Evolutionary conservation across 140 eudicot species (phyloP).

Genomic region (Bidens hawaiensis): DNA sequence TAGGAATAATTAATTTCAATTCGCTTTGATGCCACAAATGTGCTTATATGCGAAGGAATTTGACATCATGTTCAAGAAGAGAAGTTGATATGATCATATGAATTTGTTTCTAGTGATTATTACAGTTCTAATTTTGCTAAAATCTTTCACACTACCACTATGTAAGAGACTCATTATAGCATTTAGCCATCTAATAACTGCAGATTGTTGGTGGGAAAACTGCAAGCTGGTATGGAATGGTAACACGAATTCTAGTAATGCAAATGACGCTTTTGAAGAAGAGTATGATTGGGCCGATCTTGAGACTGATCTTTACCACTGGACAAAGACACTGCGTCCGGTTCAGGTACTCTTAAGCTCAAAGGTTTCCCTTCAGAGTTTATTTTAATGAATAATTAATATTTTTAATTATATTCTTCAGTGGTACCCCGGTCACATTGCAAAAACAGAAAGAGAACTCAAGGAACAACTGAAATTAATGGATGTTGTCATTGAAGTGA

Average conservation of each 20-base stretch:
- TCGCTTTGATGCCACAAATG: not conserved
- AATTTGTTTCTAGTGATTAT: not conserved
- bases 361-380: constrained; percentile 1
- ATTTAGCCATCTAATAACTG: not conserved
- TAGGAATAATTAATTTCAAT: not conserved
- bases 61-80: not conserved
- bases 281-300: constrained; percentile 70
- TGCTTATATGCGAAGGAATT: not conserved
- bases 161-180: not conserved
- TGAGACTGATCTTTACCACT: constrained; percentile 69
- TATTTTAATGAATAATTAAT: not conserved
- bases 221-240: constrained; percentile 43
- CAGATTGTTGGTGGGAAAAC: constrained; percentile 79
- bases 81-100: not conserved
- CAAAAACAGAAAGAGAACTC: constrained; percentile 90
- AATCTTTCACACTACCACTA: not conserved
- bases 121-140: not conserved
- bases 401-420: constrained; percentile 18
- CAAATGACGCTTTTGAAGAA: constrained; percentile 25
- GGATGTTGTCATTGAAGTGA: constrained; percentile 99
- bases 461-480: constrained; percentile 86
- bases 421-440: constrained; percentile 99
- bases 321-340: constrained; percentile 83
- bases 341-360: constrained; percentile 68
- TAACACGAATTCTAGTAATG: constrained; percentile 28